Conservation (phyloP, 2,329 filamentous ascomycete species). For the Fusarium sp. region DNA sequence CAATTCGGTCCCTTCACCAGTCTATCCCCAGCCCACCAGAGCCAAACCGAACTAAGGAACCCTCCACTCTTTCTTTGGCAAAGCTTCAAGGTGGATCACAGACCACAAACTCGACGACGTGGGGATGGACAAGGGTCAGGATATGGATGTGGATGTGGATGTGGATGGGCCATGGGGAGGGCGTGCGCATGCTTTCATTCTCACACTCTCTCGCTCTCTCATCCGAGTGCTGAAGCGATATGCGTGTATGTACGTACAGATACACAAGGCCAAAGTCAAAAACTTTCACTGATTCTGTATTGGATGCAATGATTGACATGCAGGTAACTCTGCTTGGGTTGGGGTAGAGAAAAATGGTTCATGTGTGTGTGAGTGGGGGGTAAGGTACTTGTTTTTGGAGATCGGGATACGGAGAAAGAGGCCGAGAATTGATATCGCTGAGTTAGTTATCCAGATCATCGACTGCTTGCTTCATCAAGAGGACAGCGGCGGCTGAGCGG, state of each 20-base stretch:
- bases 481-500: not conserved
- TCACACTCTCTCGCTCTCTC: not conserved
- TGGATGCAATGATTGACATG: conserved; percentile 16
- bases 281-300: conserved; percentile 21
- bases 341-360: conserved; percentile 12
- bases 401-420: not conserved
- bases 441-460: not conserved
- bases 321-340: conserved; percentile 9
- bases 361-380: conserved; percentile 21
- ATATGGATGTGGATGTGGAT: conserved; percentile 12
- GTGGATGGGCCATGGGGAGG: conserved; percentile 22
- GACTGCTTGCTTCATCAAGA: not conserved
- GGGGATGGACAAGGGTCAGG: conserved; percentile 27
- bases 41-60: conserved; percentile 33
- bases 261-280: conserved; percentile 8
- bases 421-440: not conserved
- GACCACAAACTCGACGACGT: conserved; percentile 26
- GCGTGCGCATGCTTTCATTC: conserved; percentile 19
- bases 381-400: not conserved
- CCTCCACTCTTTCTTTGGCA: conserved; percentile 11
- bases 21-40: conserved; percentile 28
- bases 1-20: conserved; percentile 33
- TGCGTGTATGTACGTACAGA: conserved; percentile 5
- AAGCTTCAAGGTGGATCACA: conserved; percentile 21
- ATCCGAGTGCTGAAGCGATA: not conserved